Conservation (phyloP, 2,329 filamentous ascomycete genomes). For the Rutstroemia sp. region DNA sequence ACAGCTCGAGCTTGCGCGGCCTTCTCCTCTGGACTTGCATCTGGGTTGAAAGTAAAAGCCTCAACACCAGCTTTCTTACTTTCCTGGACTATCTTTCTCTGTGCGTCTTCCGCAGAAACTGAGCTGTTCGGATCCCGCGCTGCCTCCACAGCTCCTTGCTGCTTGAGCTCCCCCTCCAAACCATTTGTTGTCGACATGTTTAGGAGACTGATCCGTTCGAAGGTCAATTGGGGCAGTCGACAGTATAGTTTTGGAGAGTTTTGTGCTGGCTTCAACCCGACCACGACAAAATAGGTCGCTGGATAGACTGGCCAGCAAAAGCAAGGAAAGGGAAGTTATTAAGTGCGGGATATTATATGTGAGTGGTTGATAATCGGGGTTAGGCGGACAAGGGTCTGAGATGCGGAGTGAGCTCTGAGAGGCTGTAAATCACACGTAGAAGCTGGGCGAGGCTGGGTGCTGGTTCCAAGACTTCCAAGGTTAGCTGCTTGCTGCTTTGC, state of each 20-base stretch:
- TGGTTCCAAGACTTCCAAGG: background rate
- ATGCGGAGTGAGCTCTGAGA: background rate
- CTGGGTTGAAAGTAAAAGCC: slow-evolving; percentile 80
- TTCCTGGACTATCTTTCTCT: slow-evolving; percentile 68
- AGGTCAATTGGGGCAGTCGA: slow-evolving; percentile 10
- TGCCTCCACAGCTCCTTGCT: slow-evolving; percentile 72
- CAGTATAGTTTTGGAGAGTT: slow-evolving; percentile 3
- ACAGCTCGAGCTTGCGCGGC: slow-evolving; percentile 70
- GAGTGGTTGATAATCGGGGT: background rate
- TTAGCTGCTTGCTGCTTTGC: background rate
- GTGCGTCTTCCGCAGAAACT: slow-evolving; percentile 62
- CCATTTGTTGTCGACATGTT: slow-evolving; percentile 28
- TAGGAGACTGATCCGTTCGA: slow-evolving; percentile 9
- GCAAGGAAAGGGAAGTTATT: background rate
- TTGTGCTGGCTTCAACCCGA: background rate
- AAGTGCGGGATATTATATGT: background rate
- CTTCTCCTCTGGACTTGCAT: slow-evolving; percentile 80
- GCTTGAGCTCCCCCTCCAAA: slow-evolving; percentile 58
- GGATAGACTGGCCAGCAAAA: background rate
- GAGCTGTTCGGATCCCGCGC: slow-evolving; percentile 62
- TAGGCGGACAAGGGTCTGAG: background rate
- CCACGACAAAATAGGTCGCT: background rate
- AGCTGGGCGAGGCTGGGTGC: background rate
- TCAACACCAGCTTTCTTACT: slow-evolving; percentile 70
- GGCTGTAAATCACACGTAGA: background rate